Evolutionary conservation across 2,329 filamentous ascomycete species (phyloP), one percentile per base, ranked within the genome.

Genomic region (Beauveria rudraprayagi): DNA sequence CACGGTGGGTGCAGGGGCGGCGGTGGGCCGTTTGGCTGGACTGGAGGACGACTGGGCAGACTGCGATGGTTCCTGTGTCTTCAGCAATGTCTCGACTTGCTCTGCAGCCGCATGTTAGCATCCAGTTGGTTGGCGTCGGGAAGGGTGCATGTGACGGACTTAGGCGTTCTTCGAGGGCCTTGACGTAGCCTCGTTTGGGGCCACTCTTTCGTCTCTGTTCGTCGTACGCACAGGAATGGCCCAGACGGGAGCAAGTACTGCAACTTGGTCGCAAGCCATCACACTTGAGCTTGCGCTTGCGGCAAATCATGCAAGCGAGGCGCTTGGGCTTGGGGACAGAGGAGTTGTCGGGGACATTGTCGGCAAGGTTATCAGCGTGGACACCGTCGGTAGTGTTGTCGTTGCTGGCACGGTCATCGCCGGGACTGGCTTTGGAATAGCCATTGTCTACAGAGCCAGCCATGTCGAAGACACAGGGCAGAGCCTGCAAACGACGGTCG

Each of bases 181-280:
- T 96, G 64, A 96, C 92, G 72, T 97, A 96, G 68, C 92, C 92
- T 71, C 92, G 83, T 78, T 96, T 96, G 2, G 92, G 92, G 3
- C 92, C 92, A 72, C 92, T 96, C 83, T 96, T 96, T 76, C 91
- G 90, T 71, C 92, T 85, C 68, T 93, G 88, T 77, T 96, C 92
- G 71, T 96, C 92, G 71, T 96, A 96, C 63, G 89, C 87, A 76
- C 92, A 96, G 60, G 88, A 84, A 74, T 97, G 92, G 48, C 90
- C 87, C 56, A 96, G 78, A n/a, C 92, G 82, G 37, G 89, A 86
- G 74, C 92, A 97, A 28, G 92, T 96, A 68, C 89, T 91, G 72
- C 92, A 96, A 67, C 89, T 91, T 24, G 92, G 92, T 65, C 89
- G 87, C 58, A 83, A 78, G 43, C 92, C 92, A 72, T 97, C 92